Evolutionary conservation across 2,329 filamentous ascomycete species (phyloP).

Genomic region (Talaromyces sp.): DNA sequence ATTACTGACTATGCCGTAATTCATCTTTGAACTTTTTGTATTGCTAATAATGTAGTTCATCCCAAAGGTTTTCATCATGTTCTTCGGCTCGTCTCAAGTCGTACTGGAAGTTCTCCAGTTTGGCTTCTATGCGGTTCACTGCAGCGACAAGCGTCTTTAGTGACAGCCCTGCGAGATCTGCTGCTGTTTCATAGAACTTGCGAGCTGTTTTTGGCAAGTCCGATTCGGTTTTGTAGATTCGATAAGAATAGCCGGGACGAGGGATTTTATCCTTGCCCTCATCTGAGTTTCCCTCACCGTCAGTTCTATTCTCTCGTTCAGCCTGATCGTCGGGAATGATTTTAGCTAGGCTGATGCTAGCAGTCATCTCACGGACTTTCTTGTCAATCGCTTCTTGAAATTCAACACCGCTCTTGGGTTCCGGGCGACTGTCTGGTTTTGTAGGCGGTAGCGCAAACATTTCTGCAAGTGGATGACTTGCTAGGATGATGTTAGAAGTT

Average conservation of each 20-base stretch:
- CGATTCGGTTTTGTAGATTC: constrained; percentile 46
- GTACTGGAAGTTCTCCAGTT: constrained; percentile 40
- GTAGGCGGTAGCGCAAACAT: constrained; percentile 40
- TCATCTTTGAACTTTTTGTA: not conserved
- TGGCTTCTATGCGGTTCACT: constrained; percentile 50
- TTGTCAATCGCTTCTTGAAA: constrained; percentile 32
- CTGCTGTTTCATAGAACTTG: constrained; percentile 52
- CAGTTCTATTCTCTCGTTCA: not conserved
- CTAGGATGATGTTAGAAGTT: not conserved
- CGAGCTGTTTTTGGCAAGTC: constrained; percentile 48
- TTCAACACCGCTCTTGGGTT: not conserved
- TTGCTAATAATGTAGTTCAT: constrained; percentile 6
- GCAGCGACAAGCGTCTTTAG: constrained; percentile 50
- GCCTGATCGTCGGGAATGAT: constrained; percentile 37
- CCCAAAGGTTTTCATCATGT: constrained; percentile 20
- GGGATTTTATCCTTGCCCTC: constrained; percentile 25
- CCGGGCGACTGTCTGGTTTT: constrained; percentile 5
- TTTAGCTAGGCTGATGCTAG: constrained; percentile 37
- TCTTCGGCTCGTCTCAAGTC: constrained; percentile 33
- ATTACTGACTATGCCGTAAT: not conserved
- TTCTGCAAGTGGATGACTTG: constrained; percentile 36
- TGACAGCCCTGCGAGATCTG: constrained; percentile 50
- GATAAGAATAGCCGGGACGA: constrained; percentile 52
- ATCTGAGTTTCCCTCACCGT: not conserved
- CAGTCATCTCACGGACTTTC: constrained; percentile 45